Base-by-base conservation (phyloP, 2,329 filamentous ascomycete species). In the Penicillium sp. region DNA sequence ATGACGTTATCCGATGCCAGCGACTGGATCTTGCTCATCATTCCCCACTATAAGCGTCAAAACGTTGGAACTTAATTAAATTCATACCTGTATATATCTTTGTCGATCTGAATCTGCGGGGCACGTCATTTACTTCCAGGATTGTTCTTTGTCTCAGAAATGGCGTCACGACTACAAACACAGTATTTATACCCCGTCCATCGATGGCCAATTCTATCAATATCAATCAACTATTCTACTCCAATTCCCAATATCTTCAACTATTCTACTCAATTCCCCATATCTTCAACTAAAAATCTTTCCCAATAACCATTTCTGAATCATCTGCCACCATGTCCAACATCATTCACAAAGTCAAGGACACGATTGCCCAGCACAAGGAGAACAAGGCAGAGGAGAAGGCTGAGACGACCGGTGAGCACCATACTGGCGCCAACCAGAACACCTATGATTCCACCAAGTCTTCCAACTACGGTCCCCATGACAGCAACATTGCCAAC, bases 261-360 rank as follows among this genome's bases (percentile, higher is more conserved):
- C 5, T 23, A n/a, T n/a, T 18, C 18, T 7, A 47, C 45, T 8
- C 20, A 22, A 29, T 35, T n/a, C 1, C 25, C 27, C 27, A 37
- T 6, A 14, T 14, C 15, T 11, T 40, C 31, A 20, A 40, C 5
- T 23, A n/a, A 4, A 11, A 15, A 26, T 18, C n/a, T 37, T 37
- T 11, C 11, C 18, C 11, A 47, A 15, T 22, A 35, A 15, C 29
- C 25, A 20, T 31, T 31, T 35, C 14, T 20, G 12, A 47, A 33
- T 9, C 23, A 43, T 29, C 46, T 22, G 23, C 9, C 49, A 62
- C 35, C 42, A 62, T 62, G 60, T 62, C 60, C 26, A 43, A 42
- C 50, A 54, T 62, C 45, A 55, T 62, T 29, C 25, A 62, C 52
- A 62, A 62, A 40, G 60, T 62, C 48, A 62, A 62, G 58, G 60